A percentile compares a stretch with the other conserved stretches of the same genome.
These are phyloP conservation scores for Cicer bijugum DNA, from an alignment of 306 rosid species.

Conservation along the genomic window DNA sequence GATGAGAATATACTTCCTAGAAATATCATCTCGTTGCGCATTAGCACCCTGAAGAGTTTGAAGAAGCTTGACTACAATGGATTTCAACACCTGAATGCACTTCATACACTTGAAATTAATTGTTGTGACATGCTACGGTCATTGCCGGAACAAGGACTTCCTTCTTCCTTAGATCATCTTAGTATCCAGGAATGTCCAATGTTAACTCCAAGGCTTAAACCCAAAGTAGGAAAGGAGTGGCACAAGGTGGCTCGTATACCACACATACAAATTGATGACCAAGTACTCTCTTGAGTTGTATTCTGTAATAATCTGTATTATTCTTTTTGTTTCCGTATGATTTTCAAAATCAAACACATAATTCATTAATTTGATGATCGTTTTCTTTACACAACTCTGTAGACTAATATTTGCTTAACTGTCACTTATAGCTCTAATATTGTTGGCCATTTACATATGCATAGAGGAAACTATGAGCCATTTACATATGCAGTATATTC, in stretches of 20 bases:
- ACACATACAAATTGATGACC: slow-evolving; percentile 26
- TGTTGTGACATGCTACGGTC: slow-evolving; percentile 17
- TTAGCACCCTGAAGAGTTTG: slow-evolving; percentile 19
- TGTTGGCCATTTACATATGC: not conserved
- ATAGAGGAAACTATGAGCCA: not conserved
- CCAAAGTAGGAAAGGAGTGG: slow-evolving; percentile 33
- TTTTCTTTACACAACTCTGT: not conserved
- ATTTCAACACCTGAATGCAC: slow-evolving; percentile 26
- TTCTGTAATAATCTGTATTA: not conserved
- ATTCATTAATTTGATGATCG: not conserved
- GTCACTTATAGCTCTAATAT: not conserved
- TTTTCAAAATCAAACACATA: not conserved
- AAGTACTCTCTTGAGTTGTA: not conserved
- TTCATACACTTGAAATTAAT: slow-evolving; percentile 40
- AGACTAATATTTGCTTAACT: not conserved
- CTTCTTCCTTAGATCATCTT: slow-evolving; percentile 5
- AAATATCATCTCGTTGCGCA: not conserved
- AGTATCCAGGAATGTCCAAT: slow-evolving; percentile 27
- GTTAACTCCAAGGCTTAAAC: slow-evolving; percentile 33
- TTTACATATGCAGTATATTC: no score
- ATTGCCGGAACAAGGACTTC: slow-evolving; percentile 35
- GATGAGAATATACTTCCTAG: slow-evolving; percentile 31
- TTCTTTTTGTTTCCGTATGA: not conserved
- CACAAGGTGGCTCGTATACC: slow-evolving; percentile 33
- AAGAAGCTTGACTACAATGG: slow-evolving; percentile 34